Percentiles rank a stretch among this genome's conserved stretches.
Conservation (phyloP, 2,329 filamentous ascomycete genomes). For the Verticillium isaacii region DNA sequence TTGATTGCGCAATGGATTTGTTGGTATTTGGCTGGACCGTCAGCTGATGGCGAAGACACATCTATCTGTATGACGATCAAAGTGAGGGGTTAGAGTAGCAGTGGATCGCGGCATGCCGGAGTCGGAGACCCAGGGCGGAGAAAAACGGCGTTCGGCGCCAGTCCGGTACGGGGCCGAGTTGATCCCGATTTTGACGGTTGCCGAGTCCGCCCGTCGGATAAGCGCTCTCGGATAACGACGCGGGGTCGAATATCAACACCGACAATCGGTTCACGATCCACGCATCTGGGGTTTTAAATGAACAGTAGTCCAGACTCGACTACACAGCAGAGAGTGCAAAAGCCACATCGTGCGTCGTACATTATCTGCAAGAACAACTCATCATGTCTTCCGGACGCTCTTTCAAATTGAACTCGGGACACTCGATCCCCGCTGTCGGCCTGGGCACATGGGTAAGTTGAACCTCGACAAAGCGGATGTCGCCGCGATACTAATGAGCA, state of each 20-base stretch:
- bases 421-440: constrained; percentile 25
- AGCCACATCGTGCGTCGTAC: neutral
- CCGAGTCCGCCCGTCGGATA: neutral
- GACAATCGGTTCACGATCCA: neutral
- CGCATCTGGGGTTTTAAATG: neutral
- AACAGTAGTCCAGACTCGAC: neutral
- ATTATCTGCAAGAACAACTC: neutral
- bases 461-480: neutral
- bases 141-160: neutral
- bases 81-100: neutral
- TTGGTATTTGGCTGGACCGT: neutral
- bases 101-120: neutral
- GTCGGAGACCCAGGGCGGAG: neutral
- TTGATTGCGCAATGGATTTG: neutral
- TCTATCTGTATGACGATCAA: neutral
- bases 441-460: constrained; percentile 26
- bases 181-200: neutral
- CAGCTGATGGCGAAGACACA: neutral
- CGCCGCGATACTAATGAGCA: neutral
- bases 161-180: neutral
- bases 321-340: constrained; percentile 7
- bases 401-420: constrained; percentile 25
- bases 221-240: neutral
- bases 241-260: constrained; percentile 2
- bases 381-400: constrained; percentile 18